phyloP scores from a whole-genome alignment of 208 protist genomes.

The Leishmania tarentolae region DNA sequence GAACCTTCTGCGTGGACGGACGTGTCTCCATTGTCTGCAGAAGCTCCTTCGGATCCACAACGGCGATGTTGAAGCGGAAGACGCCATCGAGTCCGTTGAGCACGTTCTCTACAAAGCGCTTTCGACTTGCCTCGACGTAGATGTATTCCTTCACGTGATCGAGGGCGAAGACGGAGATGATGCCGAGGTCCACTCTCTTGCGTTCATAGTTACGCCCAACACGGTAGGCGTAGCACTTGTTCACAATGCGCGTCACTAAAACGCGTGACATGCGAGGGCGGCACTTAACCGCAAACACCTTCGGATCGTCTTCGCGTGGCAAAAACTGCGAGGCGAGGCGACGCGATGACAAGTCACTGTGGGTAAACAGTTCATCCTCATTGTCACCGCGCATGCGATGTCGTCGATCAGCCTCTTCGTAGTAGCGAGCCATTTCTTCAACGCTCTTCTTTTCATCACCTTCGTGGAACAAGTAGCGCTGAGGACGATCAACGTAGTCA shows the following conservation, averaged over 20 bases:
- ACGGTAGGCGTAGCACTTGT: conserved; percentile 91
- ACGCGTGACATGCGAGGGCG: conserved; percentile 81
- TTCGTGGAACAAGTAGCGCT: conserved; percentile 62
- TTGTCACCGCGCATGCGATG: conserved; percentile 17
- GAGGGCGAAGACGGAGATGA: conserved; percentile 91
- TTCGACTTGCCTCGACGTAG: conserved; percentile 90
- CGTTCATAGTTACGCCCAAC: conserved; percentile 80
- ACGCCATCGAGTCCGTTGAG: conserved; percentile 86
- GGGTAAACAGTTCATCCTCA: conserved; percentile 28
- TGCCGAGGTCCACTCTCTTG: conserved; percentile 84
- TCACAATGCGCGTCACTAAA: conserved; percentile 89
- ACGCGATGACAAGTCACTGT: conserved; percentile 62
- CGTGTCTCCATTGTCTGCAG: conserved; percentile 91
- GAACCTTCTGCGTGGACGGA: conserved; percentile 61
- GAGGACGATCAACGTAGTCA: conserved; percentile 13
- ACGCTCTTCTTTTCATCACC: conserved; percentile 71
- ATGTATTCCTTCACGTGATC: conserved; percentile 94
- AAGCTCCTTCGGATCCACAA: conserved; percentile 85
- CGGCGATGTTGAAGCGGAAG: conserved; percentile 85
- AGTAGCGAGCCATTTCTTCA: conserved; percentile 76
- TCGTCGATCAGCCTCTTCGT: conserved; percentile 64
- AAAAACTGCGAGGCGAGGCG: conserved; percentile 78
- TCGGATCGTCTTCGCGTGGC: conserved; percentile 79
- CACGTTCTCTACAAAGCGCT: conserved; percentile 89
- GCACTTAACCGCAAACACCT: conserved; percentile 91